Conservation (phyloP, 2,329 filamentous ascomycete species). For the Pestalotiopsis sp. region DNA sequence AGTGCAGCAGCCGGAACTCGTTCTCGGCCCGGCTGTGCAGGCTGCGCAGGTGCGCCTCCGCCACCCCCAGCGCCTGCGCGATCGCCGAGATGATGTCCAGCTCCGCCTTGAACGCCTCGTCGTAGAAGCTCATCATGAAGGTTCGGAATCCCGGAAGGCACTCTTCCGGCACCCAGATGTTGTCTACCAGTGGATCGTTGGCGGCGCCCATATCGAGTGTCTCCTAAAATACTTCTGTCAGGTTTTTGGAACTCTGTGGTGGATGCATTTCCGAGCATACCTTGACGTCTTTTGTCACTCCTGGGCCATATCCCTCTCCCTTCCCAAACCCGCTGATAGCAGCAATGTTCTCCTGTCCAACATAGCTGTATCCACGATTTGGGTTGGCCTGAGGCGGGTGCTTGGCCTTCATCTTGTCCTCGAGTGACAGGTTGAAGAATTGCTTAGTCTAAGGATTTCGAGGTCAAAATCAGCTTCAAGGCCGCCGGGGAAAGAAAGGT, state of each 20-base stretch:
- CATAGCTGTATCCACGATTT: conserved; percentile 1
- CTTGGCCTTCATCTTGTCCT: conserved; percentile 1
- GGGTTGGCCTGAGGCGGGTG: conserved; percentile 1
- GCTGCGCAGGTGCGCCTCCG: background rate
- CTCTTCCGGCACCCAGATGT: background rate
- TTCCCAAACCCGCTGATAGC: background rate
- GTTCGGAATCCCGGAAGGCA: background rate
- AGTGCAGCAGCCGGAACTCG: conserved; percentile 3
- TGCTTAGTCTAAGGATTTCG: background rate
- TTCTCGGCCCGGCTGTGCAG: conserved; percentile 2
- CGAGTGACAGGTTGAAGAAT: conserved; percentile 2
- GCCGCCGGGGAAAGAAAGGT: background rate
- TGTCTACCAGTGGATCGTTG: background rate
- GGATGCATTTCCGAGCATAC: background rate
- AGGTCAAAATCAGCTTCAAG: background rate
- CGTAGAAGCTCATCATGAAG: conserved; percentile 4
- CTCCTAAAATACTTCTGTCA: background rate
- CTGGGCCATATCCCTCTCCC: background rate
- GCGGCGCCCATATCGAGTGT: background rate
- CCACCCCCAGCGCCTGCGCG: background rate
- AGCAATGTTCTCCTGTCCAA: conserved; percentile 1
- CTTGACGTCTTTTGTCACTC: conserved; percentile 2
- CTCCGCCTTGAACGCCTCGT: conserved; percentile 5
- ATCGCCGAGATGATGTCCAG: background rate
- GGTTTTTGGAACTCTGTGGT: background rate